Percentiles rank a stretch among this genome's conserved stretches.
phyloP scores from a whole-genome alignment of 2,329 filamentous ascomycete genomes.

The Stachybotrys echinatus region DNA sequence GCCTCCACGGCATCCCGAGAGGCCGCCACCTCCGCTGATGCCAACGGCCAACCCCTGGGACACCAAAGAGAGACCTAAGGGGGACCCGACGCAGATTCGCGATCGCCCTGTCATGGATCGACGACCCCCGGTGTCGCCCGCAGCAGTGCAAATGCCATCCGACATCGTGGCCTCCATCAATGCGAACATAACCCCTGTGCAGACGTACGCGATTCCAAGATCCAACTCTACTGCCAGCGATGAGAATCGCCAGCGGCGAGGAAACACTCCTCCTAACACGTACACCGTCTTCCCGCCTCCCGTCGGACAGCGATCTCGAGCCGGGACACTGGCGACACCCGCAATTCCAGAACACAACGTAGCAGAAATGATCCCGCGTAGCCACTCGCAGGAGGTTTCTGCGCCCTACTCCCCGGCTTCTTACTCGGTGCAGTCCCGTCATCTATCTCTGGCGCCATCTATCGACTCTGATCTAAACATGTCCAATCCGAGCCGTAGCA shows the following conservation, averaged over 20 bases:
- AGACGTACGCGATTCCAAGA: slow-evolving; percentile 4
- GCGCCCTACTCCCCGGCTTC: not conserved
- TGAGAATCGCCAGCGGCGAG: not conserved
- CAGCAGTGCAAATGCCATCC: slow-evolving; percentile 10
- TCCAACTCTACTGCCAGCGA: slow-evolving; percentile 2
- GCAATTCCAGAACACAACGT: slow-evolving; percentile 20
- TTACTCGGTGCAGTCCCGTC: not conserved
- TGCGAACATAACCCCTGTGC: not conserved
- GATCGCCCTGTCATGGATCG: not conserved
- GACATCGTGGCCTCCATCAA: not conserved
- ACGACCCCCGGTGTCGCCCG: not conserved
- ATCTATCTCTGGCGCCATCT: not conserved
- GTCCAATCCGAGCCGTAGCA: not conserved
- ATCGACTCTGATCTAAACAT: not conserved
- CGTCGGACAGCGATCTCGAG: slow-evolving; percentile 10
- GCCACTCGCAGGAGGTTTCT: not conserved
- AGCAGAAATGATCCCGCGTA: slow-evolving; percentile 5
- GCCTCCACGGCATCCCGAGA: slow-evolving; percentile 5
- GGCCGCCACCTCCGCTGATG: slow-evolving; percentile 12
- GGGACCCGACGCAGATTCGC: not conserved
- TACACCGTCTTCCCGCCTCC: slow-evolving; percentile 17
- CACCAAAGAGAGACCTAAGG: slow-evolving; percentile 15
- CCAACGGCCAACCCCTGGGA: slow-evolving; percentile 40
- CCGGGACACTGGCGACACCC: slow-evolving; percentile 15
- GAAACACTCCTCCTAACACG: slow-evolving; percentile 4